phyloP scores from a whole-genome alignment of 2,329 filamentous ascomycete genomes.

The Aspergillus phoenicis region DNA sequence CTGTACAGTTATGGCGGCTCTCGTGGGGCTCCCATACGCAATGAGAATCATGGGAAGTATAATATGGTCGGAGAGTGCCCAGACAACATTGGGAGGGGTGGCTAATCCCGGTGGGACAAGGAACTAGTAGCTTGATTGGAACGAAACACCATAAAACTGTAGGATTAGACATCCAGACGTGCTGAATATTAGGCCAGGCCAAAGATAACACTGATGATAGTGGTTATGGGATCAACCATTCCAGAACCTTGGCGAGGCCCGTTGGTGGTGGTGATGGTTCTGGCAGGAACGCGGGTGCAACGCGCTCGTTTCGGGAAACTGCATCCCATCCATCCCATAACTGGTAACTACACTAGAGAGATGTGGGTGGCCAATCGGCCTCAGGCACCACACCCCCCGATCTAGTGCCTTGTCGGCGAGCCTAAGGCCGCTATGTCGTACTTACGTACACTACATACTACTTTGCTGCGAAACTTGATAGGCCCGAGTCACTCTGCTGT shows the following conservation, averaged over 20 bases:
- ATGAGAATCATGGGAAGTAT: background rate
- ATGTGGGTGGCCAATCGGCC: background rate
- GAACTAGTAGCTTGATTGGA: background rate
- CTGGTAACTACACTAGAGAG: too few relatives aligned
- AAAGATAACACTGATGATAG: background rate
- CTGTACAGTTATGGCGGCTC: background rate
- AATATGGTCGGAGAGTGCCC: background rate
- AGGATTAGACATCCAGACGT: background rate
- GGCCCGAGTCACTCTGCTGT: background rate
- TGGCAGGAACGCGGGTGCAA: conserved; percentile 14
- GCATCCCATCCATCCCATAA: background rate
- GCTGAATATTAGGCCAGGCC: too few relatives aligned
- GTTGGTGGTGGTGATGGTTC: background rate
- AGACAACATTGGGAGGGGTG: background rate
- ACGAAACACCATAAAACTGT: background rate
- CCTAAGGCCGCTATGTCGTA: background rate
- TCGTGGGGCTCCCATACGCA: conserved; percentile 4
- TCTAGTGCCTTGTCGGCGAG: background rate
- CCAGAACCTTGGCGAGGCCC: background rate
- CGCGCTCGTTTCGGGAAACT: conserved; percentile 16
- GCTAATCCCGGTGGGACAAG: background rate
- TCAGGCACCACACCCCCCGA: background rate
- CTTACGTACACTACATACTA: background rate
- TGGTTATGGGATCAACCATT: background rate
- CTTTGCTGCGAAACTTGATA: background rate